phyloP scores from a whole-genome alignment of 306 rosid species.

The Coriaria nepalensis region DNA sequence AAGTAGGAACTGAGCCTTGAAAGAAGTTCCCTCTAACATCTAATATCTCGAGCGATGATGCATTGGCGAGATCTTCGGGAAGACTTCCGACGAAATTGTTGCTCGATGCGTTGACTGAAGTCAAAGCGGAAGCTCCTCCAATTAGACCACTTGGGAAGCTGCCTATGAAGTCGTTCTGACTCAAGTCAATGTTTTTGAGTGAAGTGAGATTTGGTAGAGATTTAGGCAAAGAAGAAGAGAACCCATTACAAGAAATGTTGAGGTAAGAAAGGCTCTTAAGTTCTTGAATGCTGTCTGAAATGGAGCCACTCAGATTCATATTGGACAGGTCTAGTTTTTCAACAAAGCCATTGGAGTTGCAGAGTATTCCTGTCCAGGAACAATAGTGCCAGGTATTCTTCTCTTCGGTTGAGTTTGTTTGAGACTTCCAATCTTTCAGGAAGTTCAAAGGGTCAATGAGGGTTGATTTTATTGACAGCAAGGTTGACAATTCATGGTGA shows the following conservation, averaged over 20 bases:
- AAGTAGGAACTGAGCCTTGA: conserved; percentile 54
- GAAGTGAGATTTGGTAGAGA: conserved; percentile 43
- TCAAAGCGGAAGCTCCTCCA: conserved; percentile 40
- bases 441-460: conserved; percentile 37
- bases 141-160: conserved; percentile 48
- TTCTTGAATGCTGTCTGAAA: conserved; percentile 40
- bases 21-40: conserved; percentile 84
- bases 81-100: conserved; percentile 60
- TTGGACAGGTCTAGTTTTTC: conserved; percentile 63
- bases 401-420: conserved; percentile 12
- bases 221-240: conserved; percentile 45
- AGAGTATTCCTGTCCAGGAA: conserved; percentile 62
- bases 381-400: conserved; percentile 29
- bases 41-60: conserved; percentile 46
- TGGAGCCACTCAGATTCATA: conserved; percentile 61
- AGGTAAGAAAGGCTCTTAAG: conserved; percentile 36
- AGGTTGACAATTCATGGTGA: conserved; percentile 37
- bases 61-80: conserved; percentile 71
- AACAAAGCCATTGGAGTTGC: conserved; percentile 49
- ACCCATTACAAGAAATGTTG: conserved; percentile 50
- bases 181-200: conserved; percentile 55
- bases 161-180: conserved; percentile 70
- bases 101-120: conserved; percentile 56
- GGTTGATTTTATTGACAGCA: conserved; percentile 42
- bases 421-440: conserved; percentile 49